These are phyloP conservation scores for Secale cereale DNA, from an alignment of 176 grass and related monocot species.

Conservation along the genomic window DNA sequence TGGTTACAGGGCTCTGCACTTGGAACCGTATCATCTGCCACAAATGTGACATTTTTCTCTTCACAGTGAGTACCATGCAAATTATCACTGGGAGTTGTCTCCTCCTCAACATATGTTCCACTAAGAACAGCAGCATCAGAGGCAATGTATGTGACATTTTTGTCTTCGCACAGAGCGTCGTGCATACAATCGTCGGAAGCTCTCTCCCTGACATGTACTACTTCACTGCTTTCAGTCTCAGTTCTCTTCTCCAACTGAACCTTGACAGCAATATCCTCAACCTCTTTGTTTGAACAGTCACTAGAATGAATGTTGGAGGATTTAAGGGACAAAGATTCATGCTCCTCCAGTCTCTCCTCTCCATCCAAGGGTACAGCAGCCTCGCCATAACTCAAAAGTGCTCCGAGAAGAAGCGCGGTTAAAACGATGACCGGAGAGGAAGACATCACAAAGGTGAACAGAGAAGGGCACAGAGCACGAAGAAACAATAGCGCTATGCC, in stretches of 20 bases:
- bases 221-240: not conserved
- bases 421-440: slow-evolving; percentile 54
- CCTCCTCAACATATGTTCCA: slow-evolving; percentile 2
- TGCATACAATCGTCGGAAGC: not conserved
- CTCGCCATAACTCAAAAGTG: slow-evolving; percentile 47
- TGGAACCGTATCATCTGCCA: not conserved
- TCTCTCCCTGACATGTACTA: slow-evolving; percentile 1
- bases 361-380: slow-evolving; percentile 20
- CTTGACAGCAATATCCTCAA: slow-evolving; percentile 10
- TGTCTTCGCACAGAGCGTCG: not conserved
- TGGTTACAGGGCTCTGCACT: slow-evolving; percentile 3
- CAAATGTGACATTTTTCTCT: not conserved
- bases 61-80: not conserved
- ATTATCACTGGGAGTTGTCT: not conserved
- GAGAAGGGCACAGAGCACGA: slow-evolving; percentile 30
- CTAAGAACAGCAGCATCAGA: not conserved
- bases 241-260: not conserved
- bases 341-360: not conserved
- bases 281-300: not conserved
- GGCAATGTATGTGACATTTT: not conserved
- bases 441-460: slow-evolving; percentile 1
- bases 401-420: slow-evolving; percentile 62
- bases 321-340: not conserved
- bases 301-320: not conserved
- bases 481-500: slow-evolving; percentile 36